Base-by-base conservation (phyloP, 495 filamentous ascomycete genomes). In the Neurospora discreta region DNA sequence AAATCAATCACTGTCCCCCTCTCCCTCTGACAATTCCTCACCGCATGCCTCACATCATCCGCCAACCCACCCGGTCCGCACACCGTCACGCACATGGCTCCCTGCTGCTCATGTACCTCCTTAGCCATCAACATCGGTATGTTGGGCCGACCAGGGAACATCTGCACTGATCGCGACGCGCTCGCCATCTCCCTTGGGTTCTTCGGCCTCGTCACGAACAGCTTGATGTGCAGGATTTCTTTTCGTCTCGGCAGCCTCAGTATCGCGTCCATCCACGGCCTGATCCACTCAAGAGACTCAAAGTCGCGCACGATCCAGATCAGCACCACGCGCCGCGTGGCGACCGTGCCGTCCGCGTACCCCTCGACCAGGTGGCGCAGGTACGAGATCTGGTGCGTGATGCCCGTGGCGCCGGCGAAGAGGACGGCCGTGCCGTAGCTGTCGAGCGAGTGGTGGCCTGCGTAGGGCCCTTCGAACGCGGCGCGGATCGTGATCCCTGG, bases 321-420 rank as follows among this genome's bases (percentile, higher is more conserved):
- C 39, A 99, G 89, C 2, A 89, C 90, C 44, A 98, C 82, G 42
- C 89, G 89, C 69, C 94, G 90, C 6, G 92, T 92, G 3, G 94
- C 94, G 42, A 91, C 88, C 18, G 88, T 93, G 69, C 90, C 88
- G 7, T 90, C 85, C 71, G 88, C 87, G 81, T 89, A 92, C 15
- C 89, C 90, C 30, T 89, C 82, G 71, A 98, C 87, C 10, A 98
- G 85, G 68, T 93, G 90, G 39, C 90, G 91, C 41, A 97, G 84
- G 77, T 93, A 94, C n/a, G 92, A 91, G 30, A 98, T 88, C 79
- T 95, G 92, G 79, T 98, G 94, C 0, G 95, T 97, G 82, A 99
- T 98, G 70, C 95, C 95, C 13, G 94, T 91, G 71, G 95, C 93
- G 72, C 93, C 95, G 65, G 94, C 93, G 76, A 98, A 93, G 73